These are phyloP conservation scores for Rhamnella rubrinervis DNA, from an alignment of 331 rosid species.

Conservation along the genomic window DNA sequence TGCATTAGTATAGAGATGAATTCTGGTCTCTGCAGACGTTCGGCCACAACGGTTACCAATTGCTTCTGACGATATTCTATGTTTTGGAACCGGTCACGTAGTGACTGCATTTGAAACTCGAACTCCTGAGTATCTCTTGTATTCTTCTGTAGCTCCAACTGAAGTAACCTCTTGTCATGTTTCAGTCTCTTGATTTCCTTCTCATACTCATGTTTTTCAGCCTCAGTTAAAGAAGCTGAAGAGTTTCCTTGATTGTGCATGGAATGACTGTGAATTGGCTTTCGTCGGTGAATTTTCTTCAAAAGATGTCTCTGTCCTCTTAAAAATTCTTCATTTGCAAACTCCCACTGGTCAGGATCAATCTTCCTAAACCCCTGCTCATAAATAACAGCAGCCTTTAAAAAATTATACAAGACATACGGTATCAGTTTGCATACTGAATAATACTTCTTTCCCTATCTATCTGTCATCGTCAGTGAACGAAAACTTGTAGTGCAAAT, in stretches of 20 bases:
- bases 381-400: neutral
- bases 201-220: constrained; percentile 36
- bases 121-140: constrained; percentile 32
- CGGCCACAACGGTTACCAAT: constrained; percentile 20
- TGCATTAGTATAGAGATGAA: constrained; percentile 30
- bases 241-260: constrained; percentile 22
- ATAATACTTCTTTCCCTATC: no score
- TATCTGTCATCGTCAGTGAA: no score
- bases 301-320: constrained; percentile 49
- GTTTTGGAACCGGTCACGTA: constrained; percentile 22
- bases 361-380: constrained; percentile 50
- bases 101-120: constrained; percentile 22
- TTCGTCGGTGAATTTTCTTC: constrained; percentile 42
- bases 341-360: constrained; percentile 57
- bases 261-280: constrained; percentile 53
- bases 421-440: no score
- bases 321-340: constrained; percentile 48
- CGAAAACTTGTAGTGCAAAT: no score
- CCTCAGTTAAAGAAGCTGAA: constrained; percentile 32
- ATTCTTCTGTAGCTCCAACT: constrained; percentile 30
- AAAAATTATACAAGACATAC: neutral
- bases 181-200: constrained; percentile 31
- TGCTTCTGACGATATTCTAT: constrained; percentile 38
- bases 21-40: constrained; percentile 25
- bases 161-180: constrained; percentile 28